Percentiles rank a stretch among this genome's conserved stretches.
phyloP scores from a whole-genome alignment of 1,284 basidiomycete genomes.

The Malassezia sp. region DNA sequence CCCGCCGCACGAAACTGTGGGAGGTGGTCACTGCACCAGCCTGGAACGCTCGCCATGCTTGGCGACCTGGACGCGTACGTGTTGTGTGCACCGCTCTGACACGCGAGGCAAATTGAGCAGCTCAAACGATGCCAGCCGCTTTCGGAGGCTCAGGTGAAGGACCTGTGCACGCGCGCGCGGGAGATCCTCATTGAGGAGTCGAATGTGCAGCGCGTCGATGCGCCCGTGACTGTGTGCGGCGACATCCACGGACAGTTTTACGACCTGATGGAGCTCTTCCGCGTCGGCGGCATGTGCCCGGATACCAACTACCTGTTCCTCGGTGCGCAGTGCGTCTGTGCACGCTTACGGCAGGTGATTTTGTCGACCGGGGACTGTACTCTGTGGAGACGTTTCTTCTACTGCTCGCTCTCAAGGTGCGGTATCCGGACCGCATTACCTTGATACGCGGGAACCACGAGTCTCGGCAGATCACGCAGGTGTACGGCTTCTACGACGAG shows the following conservation, averaged over 20 bases:
- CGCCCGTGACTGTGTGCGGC: slow-evolving; percentile 94
- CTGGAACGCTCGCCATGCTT: too few species aligned
- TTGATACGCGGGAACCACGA: slow-evolving; percentile 97
- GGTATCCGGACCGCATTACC: slow-evolving; percentile 93
- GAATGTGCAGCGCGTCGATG: slow-evolving; percentile 90
- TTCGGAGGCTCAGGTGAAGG: slow-evolving; percentile 36
- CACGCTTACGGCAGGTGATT: slow-evolving; percentile 22
- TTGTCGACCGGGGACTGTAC: slow-evolving; percentile 70
- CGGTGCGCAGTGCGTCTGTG: slow-evolving; percentile 55
- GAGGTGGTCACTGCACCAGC: too few species aligned
- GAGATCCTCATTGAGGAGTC: slow-evolving; percentile 91
- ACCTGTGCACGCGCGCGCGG: slow-evolving; percentile 79
- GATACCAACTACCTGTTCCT: slow-evolving; percentile 97
- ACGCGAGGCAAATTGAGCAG: slow-evolving; percentile 33
- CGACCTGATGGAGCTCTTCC: slow-evolving; percentile 93
- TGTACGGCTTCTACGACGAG: slow-evolving; percentile 98
- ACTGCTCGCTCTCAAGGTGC: slow-evolving; percentile 85
- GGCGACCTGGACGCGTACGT: slow-evolving; percentile 26
- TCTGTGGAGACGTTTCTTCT: slow-evolving; percentile 93
- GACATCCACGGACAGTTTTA: slow-evolving; percentile 99
- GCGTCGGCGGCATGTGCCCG: slow-evolving; percentile 85
- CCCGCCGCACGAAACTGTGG: too few species aligned
- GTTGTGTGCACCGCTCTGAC: neutral
- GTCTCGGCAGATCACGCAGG: slow-evolving; percentile 85
- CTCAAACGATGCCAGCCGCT: slow-evolving; percentile 36